Evolutionary conservation across 148 eudicot genomes (phyloP), one percentile per base, ranked within the genome.

Genomic region (Rhododendron mucronatum): DNA sequence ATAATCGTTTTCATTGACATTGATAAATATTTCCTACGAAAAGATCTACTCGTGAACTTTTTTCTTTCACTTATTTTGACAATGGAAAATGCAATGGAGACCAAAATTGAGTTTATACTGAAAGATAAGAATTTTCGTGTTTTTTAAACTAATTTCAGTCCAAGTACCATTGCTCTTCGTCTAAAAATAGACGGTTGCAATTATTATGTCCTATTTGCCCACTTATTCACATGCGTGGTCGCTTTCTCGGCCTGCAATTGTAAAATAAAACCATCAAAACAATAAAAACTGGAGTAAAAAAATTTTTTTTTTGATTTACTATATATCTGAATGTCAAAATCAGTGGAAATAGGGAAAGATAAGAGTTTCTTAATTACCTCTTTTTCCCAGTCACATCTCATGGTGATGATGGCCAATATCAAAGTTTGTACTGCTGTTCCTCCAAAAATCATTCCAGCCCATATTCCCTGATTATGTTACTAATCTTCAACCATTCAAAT

Each of bases 401-500:
- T 51, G 15, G 91, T 90, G 67, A 93, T 88, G 21, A 92, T 80
- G 57, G 87, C 84, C 81, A 93, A 81, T 78, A 93, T 90, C 48
- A 91, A 23, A 13, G 95, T 92, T 44, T 93, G 95, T 59, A 93
- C 83, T 0, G 88, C 88, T 7, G 94, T 92, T 75, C 95, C 95
- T 5, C 95, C 95, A 78, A 93, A 92, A 4, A 93, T 92, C 95
- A 93, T 93, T 84, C 95, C 95, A 44, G 92, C 90, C 95, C 95
- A 92, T 6, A 93, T 89, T 3, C 94, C 95, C 95, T 93, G 57
- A 10, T 28, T 4, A n/a, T 80, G 37, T 59, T 13, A 88, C 47
- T 33, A 39, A 63, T 50, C 45, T 44, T 73, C 33, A 65, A 65
- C 30, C 71, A n/a, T 1, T 63, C 12, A 65, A n/a, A 21, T 65